These are phyloP conservation scores for Hygrophila difformis DNA, from an alignment of 257 asterid genomes.

Conservation along the genomic window DNA sequence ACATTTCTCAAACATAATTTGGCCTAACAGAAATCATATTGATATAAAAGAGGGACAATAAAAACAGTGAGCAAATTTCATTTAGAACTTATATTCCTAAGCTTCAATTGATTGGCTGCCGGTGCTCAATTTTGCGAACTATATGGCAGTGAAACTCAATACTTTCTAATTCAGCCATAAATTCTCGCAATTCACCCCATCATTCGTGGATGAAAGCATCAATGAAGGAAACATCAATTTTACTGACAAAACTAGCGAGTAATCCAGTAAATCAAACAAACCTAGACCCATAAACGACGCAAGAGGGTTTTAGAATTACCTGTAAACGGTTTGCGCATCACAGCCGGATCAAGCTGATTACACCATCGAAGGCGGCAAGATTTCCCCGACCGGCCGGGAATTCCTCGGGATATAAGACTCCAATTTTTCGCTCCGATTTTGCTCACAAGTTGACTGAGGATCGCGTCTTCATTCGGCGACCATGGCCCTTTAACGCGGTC, in stretches of 20 bases:
- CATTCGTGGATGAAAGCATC: not conserved
- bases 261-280: not conserved
- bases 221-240: not conserved
- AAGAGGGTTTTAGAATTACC: slow-evolving; percentile 28
- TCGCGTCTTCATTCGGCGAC: slow-evolving; percentile 80
- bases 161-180: not conserved
- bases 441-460: slow-evolving; percentile 55
- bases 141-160: too few species aligned
- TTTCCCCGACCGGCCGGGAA: slow-evolving; percentile 86
- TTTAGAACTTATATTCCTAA: too few species aligned
- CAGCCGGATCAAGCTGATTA: too few species aligned
- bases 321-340: slow-evolving; percentile 73
- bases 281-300: not conserved
- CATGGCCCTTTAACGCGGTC: slow-evolving; percentile 89
- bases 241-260: not conserved
- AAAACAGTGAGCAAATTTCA: too few species aligned
- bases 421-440: slow-evolving; percentile 79
- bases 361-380: slow-evolving; percentile 96
- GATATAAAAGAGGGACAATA: too few species aligned
- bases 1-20: too few species aligned
- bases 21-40: too few species aligned
- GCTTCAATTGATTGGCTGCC: too few species aligned
- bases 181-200: not conserved
- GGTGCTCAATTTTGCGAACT: too few species aligned
- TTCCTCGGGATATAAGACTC: slow-evolving; percentile 81